Evolutionary conservation across 2,329 filamentous ascomycete genomes (phyloP).

Genomic region (Sporothrix variecibatus): DNA sequence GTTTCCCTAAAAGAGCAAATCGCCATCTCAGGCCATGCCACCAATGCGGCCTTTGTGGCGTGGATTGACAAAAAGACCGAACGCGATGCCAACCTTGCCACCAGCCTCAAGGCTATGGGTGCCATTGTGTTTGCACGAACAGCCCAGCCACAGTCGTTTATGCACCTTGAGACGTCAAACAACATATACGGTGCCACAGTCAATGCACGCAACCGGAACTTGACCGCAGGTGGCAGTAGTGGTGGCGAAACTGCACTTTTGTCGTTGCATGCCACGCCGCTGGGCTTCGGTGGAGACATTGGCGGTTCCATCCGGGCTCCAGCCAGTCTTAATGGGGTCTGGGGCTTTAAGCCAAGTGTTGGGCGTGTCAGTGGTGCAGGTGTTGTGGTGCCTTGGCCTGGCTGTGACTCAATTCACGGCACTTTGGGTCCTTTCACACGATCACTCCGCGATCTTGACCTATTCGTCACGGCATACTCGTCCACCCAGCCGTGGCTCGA

Average conservation of each 20-base stretch:
- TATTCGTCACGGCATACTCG: background rate
- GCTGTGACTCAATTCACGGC: background rate
- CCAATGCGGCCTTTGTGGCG: background rate
- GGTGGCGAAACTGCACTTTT: background rate
- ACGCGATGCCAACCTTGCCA: background rate
- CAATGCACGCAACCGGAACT: background rate
- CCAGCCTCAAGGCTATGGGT: background rate
- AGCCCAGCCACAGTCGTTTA: background rate
- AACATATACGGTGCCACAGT: background rate
- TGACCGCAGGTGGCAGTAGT: background rate
- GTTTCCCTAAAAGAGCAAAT: background rate
- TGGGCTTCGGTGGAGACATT: background rate
- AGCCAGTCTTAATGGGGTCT: background rate
- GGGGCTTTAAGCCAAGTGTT: background rate
- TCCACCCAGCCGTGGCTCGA: background rate
- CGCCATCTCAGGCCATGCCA: background rate
- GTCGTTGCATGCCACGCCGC: background rate
- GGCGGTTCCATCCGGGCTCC: background rate
- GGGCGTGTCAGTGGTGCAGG: background rate
- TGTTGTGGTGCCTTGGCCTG: background rate
- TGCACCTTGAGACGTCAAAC: conserved; percentile 1
- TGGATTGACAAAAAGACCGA: background rate
- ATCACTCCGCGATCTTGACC: background rate
- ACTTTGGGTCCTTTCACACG: background rate
- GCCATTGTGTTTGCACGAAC: background rate